A percentile compares a stretch with the other conserved stretches of the same genome.
Evolutionary conservation across 169 alveolate genomes (phyloP).

Genomic region (Plasmodium adleri): DNA sequence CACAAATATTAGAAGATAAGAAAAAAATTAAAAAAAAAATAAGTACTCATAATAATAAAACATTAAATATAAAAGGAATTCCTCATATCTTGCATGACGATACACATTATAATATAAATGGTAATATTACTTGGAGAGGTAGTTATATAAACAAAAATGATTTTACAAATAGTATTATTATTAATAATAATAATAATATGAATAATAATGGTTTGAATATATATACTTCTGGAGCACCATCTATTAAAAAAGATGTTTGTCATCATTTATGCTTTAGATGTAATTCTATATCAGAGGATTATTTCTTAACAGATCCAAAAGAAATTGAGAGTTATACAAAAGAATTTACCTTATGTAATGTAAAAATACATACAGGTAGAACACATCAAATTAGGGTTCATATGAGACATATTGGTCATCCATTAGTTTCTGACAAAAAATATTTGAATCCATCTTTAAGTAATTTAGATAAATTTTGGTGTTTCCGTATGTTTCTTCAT

Average conservation of each 20-base stretch:
- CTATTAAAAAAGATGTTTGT: constrained; percentile 40
- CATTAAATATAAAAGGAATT: background rate
- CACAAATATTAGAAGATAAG: constrained; percentile 13
- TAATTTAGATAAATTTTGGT: constrained; percentile 80
- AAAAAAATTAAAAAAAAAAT: constrained; percentile 11
- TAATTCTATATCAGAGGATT: constrained; percentile 65
- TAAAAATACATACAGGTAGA: constrained; percentile 82
- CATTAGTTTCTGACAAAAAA: constrained; percentile 81
- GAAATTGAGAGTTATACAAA: constrained; percentile 77
- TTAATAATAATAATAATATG: background rate
- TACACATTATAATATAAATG: background rate
- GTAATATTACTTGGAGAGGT: background rate
- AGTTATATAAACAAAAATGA: background rate
- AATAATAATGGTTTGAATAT: background rate
- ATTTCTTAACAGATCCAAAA: constrained; percentile 43
- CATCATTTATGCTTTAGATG: constrained; percentile 71
- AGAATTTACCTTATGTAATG: constrained; percentile 82
- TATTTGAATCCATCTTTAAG: constrained; percentile 78
- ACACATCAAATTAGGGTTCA: constrained; percentile 86
- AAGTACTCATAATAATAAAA: background rate
- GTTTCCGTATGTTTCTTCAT: constrained; percentile 84
- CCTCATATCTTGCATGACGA: background rate
- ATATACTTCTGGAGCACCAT: background rate
- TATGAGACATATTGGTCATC: constrained; percentile 85
- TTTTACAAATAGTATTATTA: background rate